These are phyloP conservation scores for Hymenoscyphus infarciens DNA, from an alignment of 2,329 filamentous ascomycete species.

Conservation along the genomic window DNA sequence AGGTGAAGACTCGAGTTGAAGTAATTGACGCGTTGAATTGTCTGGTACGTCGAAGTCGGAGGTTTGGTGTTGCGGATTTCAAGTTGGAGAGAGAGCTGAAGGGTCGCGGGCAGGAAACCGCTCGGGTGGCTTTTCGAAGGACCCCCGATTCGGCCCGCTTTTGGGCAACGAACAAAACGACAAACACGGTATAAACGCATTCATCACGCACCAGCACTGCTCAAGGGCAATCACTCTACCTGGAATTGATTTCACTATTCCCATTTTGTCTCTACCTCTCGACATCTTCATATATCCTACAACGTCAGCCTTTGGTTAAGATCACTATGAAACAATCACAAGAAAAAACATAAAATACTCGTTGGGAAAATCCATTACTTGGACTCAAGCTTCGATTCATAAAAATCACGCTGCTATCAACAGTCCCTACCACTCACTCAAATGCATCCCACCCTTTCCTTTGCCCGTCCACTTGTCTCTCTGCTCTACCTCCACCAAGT, in stretches of 20 bases:
- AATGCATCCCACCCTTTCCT: slow-evolving; percentile 27
- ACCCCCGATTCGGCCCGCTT: too few species aligned
- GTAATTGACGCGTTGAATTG: neutral
- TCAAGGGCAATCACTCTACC: too few species aligned
- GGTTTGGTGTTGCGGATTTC: neutral
- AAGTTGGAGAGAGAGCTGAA: too few species aligned
- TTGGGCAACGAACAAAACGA: too few species aligned
- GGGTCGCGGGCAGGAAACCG: too few species aligned
- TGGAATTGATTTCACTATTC: neutral
- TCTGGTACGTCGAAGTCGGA: neutral
- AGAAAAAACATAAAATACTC: slow-evolving; percentile 2
- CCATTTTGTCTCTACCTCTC: neutral
- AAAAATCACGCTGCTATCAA: slow-evolving; percentile 30
- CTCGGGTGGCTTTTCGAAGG: too few species aligned
- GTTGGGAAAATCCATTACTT: slow-evolving; percentile 17
- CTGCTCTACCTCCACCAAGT: slow-evolving; percentile 31
- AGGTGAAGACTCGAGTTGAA: neutral
- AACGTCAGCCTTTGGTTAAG: neutral
- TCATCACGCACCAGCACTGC: too few species aligned
- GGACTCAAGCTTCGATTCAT: slow-evolving; percentile 28
- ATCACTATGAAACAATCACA: neutral
- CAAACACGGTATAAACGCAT: too few species aligned
- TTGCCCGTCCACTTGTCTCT: slow-evolving; percentile 30
- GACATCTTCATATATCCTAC: neutral
- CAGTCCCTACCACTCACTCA: slow-evolving; percentile 25